A percentile compares a stretch with the other conserved stretches of the same genome.
phyloP scores from a whole-genome alignment of 2,329 filamentous ascomycete species.

The Ramichloridium luteum region DNA sequence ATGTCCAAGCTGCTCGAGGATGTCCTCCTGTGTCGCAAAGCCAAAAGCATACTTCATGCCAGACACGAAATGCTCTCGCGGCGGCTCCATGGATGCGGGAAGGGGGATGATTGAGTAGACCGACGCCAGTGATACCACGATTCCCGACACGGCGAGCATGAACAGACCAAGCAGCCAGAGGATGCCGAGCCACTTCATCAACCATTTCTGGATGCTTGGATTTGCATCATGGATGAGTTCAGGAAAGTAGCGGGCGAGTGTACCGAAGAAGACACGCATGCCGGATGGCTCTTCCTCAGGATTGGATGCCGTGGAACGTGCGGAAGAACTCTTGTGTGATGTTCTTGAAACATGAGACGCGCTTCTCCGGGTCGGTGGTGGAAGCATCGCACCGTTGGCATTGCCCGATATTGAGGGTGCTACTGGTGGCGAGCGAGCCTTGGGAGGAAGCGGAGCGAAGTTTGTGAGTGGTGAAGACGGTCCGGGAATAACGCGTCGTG shows the following conservation, averaged over 20 bases:
- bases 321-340: too few species aligned
- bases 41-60: conserved; percentile 1
- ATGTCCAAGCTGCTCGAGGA: neutral
- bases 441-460: too few species aligned
- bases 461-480: neutral
- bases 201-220: neutral
- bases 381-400: neutral
- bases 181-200: neutral
- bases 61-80: neutral
- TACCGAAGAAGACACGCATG: neutral
- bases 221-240: conserved; percentile 1
- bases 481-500: neutral
- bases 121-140: neutral
- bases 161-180: neutral
- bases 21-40: neutral
- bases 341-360: neutral
- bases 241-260: neutral
- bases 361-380: neutral
- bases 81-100: neutral
- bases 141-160: neutral
- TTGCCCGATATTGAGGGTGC: neutral
- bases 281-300: neutral
- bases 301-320: neutral
- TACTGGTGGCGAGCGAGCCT: too few species aligned
- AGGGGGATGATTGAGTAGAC: neutral